These are phyloP conservation scores for Graphilbum ipis-grandicollis DNA, from an alignment of 2,329 filamentous ascomycete species.

Conservation along the genomic window DNA sequence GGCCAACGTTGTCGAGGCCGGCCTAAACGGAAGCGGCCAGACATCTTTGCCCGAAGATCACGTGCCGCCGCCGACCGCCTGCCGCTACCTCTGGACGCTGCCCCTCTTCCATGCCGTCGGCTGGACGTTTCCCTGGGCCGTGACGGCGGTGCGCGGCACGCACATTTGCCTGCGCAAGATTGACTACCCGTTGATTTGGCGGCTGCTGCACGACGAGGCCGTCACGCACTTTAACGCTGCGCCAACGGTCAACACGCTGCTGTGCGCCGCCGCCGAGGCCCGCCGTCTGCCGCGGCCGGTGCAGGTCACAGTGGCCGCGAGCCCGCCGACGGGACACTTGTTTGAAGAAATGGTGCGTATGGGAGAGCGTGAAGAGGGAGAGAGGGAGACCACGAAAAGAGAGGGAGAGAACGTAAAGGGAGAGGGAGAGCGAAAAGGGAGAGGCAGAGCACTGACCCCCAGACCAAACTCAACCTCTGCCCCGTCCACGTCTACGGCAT, in stretches of 20 bases:
- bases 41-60: no score
- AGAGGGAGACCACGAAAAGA: no score
- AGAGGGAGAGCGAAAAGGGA: no score
- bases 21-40: constrained; percentile 42
- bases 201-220: constrained; percentile 63
- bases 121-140: constrained; percentile 87
- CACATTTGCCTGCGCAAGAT: constrained; percentile 91
- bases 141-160: constrained; percentile 79
- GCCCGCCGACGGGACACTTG: constrained; percentile 73
- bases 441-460: neutral
- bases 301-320: constrained; percentile 80
- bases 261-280: constrained; percentile 68
- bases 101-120: constrained; percentile 65
- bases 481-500: constrained; percentile 89
- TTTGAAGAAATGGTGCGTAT: constrained; percentile 72
- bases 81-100: constrained; percentile 78
- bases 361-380: no score
- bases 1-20: constrained; percentile 77
- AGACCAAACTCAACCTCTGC: constrained; percentile 52
- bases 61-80: no score
- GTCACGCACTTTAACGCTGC: constrained; percentile 95
- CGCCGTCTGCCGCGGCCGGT: constrained; percentile 52
- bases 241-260: constrained; percentile 86
- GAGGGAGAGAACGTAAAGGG: no score
- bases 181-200: constrained; percentile 88